Evolutionary conservation across 2,329 filamentous ascomycete species (phyloP).

Genomic region (Verticillium zaregamsianum): DNA sequence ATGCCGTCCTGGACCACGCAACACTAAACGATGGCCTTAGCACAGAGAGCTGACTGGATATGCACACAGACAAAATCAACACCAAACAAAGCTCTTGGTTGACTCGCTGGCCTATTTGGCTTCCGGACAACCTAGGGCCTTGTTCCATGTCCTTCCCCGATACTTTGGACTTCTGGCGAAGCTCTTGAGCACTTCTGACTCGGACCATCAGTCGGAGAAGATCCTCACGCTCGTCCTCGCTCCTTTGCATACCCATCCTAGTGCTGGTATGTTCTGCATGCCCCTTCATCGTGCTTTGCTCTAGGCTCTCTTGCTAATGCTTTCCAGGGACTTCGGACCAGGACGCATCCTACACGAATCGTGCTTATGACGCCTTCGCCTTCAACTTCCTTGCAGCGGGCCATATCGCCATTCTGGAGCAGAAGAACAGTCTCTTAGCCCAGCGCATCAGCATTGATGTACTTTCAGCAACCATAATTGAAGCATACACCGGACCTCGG

Average conservation of each 20-base stretch:
- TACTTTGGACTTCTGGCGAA: constrained; percentile 38
- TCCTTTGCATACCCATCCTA: constrained; percentile 11
- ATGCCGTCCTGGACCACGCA: background rate
- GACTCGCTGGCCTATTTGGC: constrained; percentile 29
- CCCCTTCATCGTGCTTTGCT: background rate
- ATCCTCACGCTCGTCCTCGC: constrained; percentile 15
- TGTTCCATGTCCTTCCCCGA: constrained; percentile 19
- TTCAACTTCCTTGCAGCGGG: constrained; percentile 28
- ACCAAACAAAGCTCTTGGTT: constrained; percentile 26
- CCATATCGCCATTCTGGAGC: constrained; percentile 36
- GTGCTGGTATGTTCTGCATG: background rate
- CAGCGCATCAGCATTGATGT: constrained; percentile 30
- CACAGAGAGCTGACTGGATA: background rate
- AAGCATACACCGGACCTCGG: constrained; percentile 23
- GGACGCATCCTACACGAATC: background rate
- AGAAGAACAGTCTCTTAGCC: constrained; percentile 30
- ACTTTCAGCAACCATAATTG: constrained; percentile 38
- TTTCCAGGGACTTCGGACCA: background rate
- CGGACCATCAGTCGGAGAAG: constrained; percentile 11
- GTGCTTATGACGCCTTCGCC: constrained; percentile 31
- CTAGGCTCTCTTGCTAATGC: background rate
- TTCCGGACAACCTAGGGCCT: constrained; percentile 19
- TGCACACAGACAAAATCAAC: constrained; percentile 10
- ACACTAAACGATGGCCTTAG: background rate
- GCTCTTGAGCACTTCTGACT: constrained; percentile 19